These are phyloP conservation scores for Moesziomyces globuligerus DNA, from an alignment of 1,284 basidiomycete species.

Conservation along the genomic window DNA sequence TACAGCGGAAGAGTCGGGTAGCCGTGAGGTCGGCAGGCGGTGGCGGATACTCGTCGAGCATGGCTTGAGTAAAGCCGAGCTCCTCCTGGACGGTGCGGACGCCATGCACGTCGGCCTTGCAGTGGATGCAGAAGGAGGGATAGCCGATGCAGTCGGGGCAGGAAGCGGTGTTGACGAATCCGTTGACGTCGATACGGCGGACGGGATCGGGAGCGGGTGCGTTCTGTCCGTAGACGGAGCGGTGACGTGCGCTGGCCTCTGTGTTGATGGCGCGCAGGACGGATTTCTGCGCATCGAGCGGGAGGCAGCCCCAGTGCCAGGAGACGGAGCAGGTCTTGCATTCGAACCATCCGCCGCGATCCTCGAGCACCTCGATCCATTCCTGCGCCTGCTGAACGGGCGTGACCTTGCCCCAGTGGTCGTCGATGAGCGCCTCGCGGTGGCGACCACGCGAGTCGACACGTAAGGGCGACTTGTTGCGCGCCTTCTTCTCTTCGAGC, in stretches of 20 bases:
- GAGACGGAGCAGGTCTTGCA: slow-evolving; percentile 47
- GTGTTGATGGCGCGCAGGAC: slow-evolving; percentile 40
- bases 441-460: slow-evolving; percentile 25
- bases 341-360: slow-evolving; percentile 51
- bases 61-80: slow-evolving; percentile 19
- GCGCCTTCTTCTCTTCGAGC: slow-evolving; percentile 28
- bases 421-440: slow-evolving; percentile 28
- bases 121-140: slow-evolving; percentile 39
- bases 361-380: slow-evolving; percentile 38
- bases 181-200: slow-evolving; percentile 29
- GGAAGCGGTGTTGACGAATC: slow-evolving; percentile 25
- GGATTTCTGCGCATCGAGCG: slow-evolving; percentile 18
- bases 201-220: slow-evolving; percentile 20
- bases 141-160: slow-evolving; percentile 44
- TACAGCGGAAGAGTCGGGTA: slow-evolving; percentile 47
- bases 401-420: slow-evolving; percentile 16
- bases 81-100: slow-evolving; percentile 19
- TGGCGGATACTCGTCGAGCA: slow-evolving; percentile 17
- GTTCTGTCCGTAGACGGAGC: slow-evolving; percentile 14
- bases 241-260: slow-evolving; percentile 15
- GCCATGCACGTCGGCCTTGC: slow-evolving; percentile 31
- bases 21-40: slow-evolving; percentile 22
- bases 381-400: slow-evolving; percentile 34
- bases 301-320: slow-evolving; percentile 53
- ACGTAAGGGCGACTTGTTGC: slow-evolving; percentile 20